Conservation (phyloP, 1,139 yeast genomes). For the Lodderomyces theae region DNA sequence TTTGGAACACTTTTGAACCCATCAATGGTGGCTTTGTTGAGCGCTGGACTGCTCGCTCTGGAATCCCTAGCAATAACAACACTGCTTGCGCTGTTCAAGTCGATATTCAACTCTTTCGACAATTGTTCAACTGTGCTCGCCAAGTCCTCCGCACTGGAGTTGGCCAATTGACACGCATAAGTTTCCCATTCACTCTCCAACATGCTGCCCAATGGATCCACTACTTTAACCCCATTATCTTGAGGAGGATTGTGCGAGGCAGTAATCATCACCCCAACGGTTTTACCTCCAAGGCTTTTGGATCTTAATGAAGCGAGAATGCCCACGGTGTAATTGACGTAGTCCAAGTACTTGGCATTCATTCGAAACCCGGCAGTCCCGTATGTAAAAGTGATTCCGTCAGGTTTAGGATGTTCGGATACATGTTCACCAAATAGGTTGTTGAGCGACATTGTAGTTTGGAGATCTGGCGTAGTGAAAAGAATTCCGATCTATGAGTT, state of each 20-base stretch:
- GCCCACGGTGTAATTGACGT: conserved; percentile 84
- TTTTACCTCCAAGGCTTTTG: conserved; percentile 59
- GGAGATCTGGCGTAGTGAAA: neutral
- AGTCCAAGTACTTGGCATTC: conserved; percentile 67
- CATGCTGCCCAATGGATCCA: conserved; percentile 95
- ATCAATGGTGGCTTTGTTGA: conserved; percentile 62
- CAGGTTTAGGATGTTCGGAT: conserved; percentile 45
- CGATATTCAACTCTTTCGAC: conserved; percentile 35
- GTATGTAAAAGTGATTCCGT: conserved; percentile 52
- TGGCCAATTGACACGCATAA: conserved; percentile 78
- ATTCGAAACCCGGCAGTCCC: conserved; percentile 98
- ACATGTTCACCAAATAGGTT: conserved; percentile 12
- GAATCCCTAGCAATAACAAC: conserved; percentile 69
- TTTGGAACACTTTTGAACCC: conserved; percentile 55
- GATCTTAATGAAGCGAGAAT: conserved; percentile 81
- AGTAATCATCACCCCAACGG: conserved; percentile 91
- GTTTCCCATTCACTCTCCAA: conserved; percentile 81
- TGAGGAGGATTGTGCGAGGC: conserved; percentile 96
- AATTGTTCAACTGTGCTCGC: conserved; percentile 25
- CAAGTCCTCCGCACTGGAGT: conserved; percentile 48
- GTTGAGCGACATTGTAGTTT: conserved; percentile 14
- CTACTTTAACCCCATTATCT: conserved; percentile 94
- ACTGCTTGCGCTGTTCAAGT: conserved; percentile 33
- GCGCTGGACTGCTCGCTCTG: conserved; percentile 71
- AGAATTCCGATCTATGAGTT: no score